Conservation (phyloP, 805 yeast species). For the Candida easanensis region DNA sequence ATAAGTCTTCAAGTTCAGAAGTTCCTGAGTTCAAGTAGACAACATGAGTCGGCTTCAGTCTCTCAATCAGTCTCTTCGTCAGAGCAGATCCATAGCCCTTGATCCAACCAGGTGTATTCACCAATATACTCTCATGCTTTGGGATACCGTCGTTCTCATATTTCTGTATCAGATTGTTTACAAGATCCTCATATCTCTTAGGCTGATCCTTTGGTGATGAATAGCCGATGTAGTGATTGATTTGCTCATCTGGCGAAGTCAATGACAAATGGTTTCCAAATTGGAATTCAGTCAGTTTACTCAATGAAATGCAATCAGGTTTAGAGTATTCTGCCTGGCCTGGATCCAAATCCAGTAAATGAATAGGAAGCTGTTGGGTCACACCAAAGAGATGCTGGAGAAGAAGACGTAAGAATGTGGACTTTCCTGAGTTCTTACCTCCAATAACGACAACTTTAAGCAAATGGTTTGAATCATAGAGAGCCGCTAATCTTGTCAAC, state of each 20-base stretch:
- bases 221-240: constrained; percentile 54
- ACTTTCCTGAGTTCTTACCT: constrained; percentile 79
- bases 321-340: constrained; percentile 80
- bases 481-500: constrained; percentile 37
- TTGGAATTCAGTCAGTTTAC: constrained; percentile 30
- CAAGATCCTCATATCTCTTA: constrained; percentile 42
- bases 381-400: constrained; percentile 43
- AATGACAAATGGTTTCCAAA: constrained; percentile 35
- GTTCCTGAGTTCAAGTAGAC: constrained; percentile 49
- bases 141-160: constrained; percentile 30
- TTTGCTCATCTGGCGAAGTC: constrained; percentile 12
- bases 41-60: constrained; percentile 52
- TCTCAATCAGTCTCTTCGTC: constrained; percentile 39
- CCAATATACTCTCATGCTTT: constrained; percentile 39
- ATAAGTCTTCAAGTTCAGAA: constrained; percentile 28
- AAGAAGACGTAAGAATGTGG: constrained; percentile 60
- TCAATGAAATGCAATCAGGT: constrained; percentile 68
- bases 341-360: constrained; percentile 77
- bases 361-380: constrained; percentile 30
- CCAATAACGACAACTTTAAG: constrained; percentile 37
- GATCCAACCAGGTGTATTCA: constrained; percentile 90
- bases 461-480: constrained; percentile 29
- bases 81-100: constrained; percentile 80
- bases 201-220: constrained; percentile 70
- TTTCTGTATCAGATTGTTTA: constrained; percentile 38